Conservation (phyloP, 148 eudicot genomes). For the Arctostaphylos glauca region DNA sequence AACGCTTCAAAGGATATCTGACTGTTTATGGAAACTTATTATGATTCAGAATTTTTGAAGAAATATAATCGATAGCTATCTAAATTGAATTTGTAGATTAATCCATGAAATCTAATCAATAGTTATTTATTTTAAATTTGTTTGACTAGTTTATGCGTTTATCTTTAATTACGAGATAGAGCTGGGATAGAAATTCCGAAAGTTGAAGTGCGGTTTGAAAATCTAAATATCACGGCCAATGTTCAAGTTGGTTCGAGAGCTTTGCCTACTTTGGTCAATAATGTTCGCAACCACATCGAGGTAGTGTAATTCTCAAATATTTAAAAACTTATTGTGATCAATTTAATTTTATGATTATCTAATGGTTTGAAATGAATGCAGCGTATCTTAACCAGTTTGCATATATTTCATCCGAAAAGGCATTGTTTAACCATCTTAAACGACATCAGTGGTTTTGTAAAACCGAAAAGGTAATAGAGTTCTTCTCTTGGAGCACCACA, state of each 20-base stretch:
- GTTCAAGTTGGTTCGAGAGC: constrained; percentile 83
- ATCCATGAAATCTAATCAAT: too few species aligned
- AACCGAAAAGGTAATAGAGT: constrained; percentile 71
- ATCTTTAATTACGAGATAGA: constrained; percentile 27
- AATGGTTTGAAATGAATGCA: constrained; percentile 26
- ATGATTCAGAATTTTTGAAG: too few species aligned
- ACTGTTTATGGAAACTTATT: not conserved
- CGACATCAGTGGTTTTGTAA: constrained; percentile 60
- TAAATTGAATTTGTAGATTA: not conserved
- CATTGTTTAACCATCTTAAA: constrained; percentile 56
- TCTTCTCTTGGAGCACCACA: not conserved
- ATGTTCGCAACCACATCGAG: constrained; percentile 62
- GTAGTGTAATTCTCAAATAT: constrained; percentile 27
- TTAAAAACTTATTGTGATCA: not conserved
- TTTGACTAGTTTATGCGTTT: not conserved
- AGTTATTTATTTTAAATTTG: not conserved
- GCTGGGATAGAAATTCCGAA: constrained; percentile 73
- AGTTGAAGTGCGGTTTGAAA: constrained; percentile 76
- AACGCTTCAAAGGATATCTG: not conserved
- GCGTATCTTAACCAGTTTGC: constrained; percentile 44
- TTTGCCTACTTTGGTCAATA: constrained; percentile 74
- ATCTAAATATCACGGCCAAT: constrained; percentile 48
- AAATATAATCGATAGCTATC: not conserved
- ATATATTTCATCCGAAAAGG: constrained; percentile 53
- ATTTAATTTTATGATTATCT: not conserved